Evolutionary conservation across 2,329 filamentous ascomycete species (phyloP).

Genomic region (Alternaria burnsii): DNA sequence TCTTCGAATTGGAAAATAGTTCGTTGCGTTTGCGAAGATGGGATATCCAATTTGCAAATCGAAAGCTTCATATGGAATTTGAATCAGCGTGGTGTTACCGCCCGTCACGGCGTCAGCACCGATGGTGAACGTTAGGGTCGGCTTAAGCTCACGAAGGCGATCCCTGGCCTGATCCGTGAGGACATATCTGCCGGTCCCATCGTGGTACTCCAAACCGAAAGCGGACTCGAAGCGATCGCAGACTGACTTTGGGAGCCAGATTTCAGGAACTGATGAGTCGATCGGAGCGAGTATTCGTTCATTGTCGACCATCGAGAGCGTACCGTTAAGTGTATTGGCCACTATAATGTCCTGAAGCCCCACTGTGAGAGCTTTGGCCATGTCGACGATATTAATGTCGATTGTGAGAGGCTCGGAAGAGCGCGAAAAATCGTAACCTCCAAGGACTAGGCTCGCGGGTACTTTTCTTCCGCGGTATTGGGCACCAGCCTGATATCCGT

Average conservation of each 20-base stretch:
- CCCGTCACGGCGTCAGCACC: neutral
- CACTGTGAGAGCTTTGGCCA: neutral
- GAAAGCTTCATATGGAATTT: slow-evolving; percentile 56
- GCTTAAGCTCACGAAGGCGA: neutral
- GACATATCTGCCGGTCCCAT: neutral
- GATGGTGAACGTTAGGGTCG: neutral
- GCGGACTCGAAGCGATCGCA: slow-evolving; percentile 8
- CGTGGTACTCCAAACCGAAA: slow-evolving; percentile 4
- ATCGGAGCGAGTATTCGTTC: slow-evolving; percentile 1
- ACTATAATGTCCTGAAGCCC: neutral
- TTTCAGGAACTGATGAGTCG: neutral
- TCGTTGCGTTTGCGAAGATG: slow-evolving; percentile 67
- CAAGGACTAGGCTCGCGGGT: slow-evolving; percentile 1
- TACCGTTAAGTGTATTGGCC: neutral
- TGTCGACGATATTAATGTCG: neutral
- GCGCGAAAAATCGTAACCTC: neutral
- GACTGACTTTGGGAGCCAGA: slow-evolving; percentile 1
- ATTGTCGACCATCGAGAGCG: neutral
- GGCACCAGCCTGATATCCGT: slow-evolving; percentile 5
- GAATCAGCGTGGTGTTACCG: slow-evolving; percentile 32
- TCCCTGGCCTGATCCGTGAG: neutral
- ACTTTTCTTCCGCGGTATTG: neutral
- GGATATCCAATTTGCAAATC: slow-evolving; percentile 57
- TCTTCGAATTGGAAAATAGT: slow-evolving; percentile 72
- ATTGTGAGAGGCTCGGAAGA: neutral